A percentile compares a stretch with the other conserved stretches of the same genome.
These are phyloP conservation scores for Entomortierella lignicola DNA, from an alignment of 192 early-diverging fungal species.

Conservation along the genomic window DNA sequence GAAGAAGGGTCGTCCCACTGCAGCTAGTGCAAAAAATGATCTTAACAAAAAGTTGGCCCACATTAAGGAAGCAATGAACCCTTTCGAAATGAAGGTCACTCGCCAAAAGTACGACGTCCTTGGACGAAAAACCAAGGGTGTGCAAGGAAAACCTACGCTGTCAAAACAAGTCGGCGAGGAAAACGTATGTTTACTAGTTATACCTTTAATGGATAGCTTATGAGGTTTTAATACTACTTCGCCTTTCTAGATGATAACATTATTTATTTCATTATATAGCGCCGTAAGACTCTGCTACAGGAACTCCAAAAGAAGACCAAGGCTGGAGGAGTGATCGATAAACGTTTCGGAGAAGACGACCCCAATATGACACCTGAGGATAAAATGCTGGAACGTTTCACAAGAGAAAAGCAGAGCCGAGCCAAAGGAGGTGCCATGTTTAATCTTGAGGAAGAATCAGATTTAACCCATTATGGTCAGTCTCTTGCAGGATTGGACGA, in stretches of 20 bases:
- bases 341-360: constrained; percentile 95
- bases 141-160: constrained; percentile 81
- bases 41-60: constrained; percentile 57
- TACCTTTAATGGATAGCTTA: background rate
- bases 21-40: constrained; percentile 64
- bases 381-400: constrained; percentile 95
- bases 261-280: constrained; percentile 45
- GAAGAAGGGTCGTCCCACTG: constrained; percentile 63
- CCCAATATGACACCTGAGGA: constrained; percentile 91
- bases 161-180: constrained; percentile 88
- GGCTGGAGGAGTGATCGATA: constrained; percentile 85
- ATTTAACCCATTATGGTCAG: constrained; percentile 95
- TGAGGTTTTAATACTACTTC: background rate
- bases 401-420: constrained; percentile 72
- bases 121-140: constrained; percentile 85
- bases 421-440: constrained; percentile 63
- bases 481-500: constrained; percentile 87
- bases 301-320: constrained; percentile 80
- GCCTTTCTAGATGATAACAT: background rate
- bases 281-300: constrained; percentile 85
- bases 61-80: constrained; percentile 73
- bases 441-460: constrained; percentile 88
- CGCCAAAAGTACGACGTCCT: constrained; percentile 86
- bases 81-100: constrained; percentile 90
- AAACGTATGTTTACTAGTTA: constrained; percentile 55